These are phyloP conservation scores for Pythium myriotylum DNA, from an alignment of 352 stramenopile genomes.

Conservation along the genomic window DNA sequence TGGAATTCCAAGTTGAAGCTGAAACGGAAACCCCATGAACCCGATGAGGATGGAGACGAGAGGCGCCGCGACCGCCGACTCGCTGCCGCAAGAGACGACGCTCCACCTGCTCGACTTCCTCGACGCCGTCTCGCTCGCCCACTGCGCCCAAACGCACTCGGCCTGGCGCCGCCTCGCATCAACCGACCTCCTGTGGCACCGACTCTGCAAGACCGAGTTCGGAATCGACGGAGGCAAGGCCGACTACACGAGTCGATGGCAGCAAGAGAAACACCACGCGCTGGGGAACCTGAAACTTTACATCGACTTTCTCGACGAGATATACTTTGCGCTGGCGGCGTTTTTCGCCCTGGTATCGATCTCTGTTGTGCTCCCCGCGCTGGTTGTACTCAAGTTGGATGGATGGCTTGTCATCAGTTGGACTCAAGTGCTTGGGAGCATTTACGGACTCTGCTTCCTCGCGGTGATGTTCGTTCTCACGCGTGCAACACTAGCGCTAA, in stretches of 20 bases:
- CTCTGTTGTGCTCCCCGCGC: constrained; percentile 14
- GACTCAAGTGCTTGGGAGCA: constrained; percentile 22
- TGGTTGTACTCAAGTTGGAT: constrained; percentile 20
- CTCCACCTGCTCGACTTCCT: constrained; percentile 28
- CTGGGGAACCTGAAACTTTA: constrained; percentile 26
- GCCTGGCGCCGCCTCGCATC: constrained; percentile 17
- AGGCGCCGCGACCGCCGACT: background rate
- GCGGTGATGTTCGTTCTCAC: constrained; percentile 21
- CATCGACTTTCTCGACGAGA: constrained; percentile 29
- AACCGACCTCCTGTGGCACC: constrained; percentile 17
- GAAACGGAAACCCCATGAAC: constrained; percentile 16
- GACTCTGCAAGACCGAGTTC: constrained; percentile 24
- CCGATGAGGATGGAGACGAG: no score
- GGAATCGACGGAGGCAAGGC: constrained; percentile 22
- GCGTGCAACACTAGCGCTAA: constrained; percentile 8
- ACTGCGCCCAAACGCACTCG: constrained; percentile 20
- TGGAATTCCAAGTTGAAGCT: no score
- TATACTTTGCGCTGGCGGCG: constrained; percentile 18
- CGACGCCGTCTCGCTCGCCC: constrained; percentile 24
- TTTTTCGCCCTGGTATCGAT: constrained; percentile 17
- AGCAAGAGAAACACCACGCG: constrained; percentile 17
- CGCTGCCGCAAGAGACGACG: constrained; percentile 20
- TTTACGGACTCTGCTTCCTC: constrained; percentile 22
- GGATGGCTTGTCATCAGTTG: constrained; percentile 18
- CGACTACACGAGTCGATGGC: constrained; percentile 28